Base-by-base conservation (phyloP, 768 basidiomycete genomes). In the Gautieria morchelliformis region DNA sequence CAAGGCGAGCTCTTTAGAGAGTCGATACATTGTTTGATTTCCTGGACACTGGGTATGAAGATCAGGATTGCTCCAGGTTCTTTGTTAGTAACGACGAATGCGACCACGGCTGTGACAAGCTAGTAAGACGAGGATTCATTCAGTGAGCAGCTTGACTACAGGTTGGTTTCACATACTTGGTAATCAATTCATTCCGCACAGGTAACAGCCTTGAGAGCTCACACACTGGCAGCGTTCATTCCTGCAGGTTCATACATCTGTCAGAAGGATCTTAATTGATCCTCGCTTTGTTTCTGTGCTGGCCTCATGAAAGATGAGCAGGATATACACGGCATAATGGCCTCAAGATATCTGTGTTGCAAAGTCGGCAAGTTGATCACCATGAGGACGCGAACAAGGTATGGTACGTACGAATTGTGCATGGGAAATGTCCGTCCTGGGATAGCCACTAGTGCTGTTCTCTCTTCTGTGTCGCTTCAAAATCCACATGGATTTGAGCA, bases 401-500 rank as follows among this genome's bases (percentile, higher is more conserved):
- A 35, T 3, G 47, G 19, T 19, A 70, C 81, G 54, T 50, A 86
- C 89, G 76, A 74, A 66, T 94, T 89, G 37, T 75, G 74, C 4
- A 95, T 85, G 3, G 89, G 90, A 66, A 88, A 75, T 1, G 87
- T 80, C 62, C 82, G 81, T 1, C 94, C 94, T 3, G 92, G 90
- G 27, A 97, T 96, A 30, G 77, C 79, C 53, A 96, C 72, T 48
- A 89, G 74, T 0, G 94, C 66, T 75, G 3, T 68, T 64, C 33
- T 70, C 74, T 55, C 65, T 65, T 57, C 74, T 67, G 15, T 59
- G 81, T 67, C 5, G 55, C 61, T 58, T 82, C 74, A 59, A 87
- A 85, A 2, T 79, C 77, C 52, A 64, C 68, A 61, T 70, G 79
- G 56, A 89, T 76, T 53, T 79, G 74, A 5, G 62, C n/a, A n/a